Percentiles rank a stretch among this genome's conserved stretches.
Conservation (phyloP, 805 yeast genomes). For the Candida yuanshanica region DNA sequence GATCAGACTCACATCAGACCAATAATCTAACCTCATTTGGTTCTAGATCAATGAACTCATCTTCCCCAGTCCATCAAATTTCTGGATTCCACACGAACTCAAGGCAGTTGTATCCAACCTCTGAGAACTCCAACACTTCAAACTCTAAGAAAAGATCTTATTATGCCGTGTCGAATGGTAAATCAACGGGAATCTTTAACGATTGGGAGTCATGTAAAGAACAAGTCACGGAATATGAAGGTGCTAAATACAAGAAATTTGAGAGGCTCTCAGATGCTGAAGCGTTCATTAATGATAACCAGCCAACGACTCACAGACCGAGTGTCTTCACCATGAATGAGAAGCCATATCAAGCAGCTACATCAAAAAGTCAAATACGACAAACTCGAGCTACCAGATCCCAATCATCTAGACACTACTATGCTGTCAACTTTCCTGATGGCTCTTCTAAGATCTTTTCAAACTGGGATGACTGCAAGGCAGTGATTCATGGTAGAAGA, state of each 20-base stretch:
- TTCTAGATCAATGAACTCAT: not conserved
- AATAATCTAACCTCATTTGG: not conserved
- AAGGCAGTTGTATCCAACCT: not conserved
- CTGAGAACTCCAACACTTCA: conserved; percentile 6
- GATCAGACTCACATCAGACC: conserved; percentile 5
- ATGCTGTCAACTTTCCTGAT: conserved; percentile 28
- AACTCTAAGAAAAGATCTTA: conserved; percentile 12
- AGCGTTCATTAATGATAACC: conserved; percentile 19
- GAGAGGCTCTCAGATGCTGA: conserved; percentile 41
- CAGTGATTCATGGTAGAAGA: conserved; percentile 24
- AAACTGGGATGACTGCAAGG: conserved; percentile 30
- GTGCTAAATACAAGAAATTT: conserved; percentile 36
- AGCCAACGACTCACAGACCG: not conserved
- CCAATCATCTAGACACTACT: conserved; percentile 12
- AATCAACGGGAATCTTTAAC: conserved; percentile 47
- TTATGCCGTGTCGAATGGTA: conserved; percentile 55
- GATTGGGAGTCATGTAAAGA: conserved; percentile 54
- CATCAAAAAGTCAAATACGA: not conserved
- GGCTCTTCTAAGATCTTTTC: conserved; percentile 23
- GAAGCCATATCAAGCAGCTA: not conserved
- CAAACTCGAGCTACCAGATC: too few species aligned
- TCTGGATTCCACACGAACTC: not conserved
- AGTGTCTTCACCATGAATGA: too few species aligned
- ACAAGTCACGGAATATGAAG: conserved; percentile 43
- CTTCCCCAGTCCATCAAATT: not conserved